These are phyloP conservation scores for Blumeria graminis DNA, from an alignment of 2,329 filamentous ascomycete species.

Conservation along the genomic window DNA sequence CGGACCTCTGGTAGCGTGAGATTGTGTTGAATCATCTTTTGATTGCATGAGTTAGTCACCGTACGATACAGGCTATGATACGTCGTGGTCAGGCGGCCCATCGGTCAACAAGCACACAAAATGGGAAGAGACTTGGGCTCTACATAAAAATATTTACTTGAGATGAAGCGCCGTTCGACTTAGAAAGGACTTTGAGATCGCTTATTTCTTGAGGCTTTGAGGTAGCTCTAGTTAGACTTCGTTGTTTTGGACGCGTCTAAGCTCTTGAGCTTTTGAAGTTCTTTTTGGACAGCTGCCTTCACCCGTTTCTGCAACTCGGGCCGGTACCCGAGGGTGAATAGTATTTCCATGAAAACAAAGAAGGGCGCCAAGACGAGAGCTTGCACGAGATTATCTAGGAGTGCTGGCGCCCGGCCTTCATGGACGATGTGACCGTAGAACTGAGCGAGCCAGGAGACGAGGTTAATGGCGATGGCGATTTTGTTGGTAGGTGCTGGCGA, in stretches of 20 bases:
- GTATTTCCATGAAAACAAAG: slow-evolving; percentile 87
- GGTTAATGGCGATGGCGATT: slow-evolving; percentile 39
- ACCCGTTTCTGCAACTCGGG: slow-evolving; percentile 66
- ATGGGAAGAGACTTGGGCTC: too few relatives aligned
- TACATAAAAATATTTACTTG: too few relatives aligned
- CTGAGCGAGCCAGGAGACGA: slow-evolving; percentile 64
- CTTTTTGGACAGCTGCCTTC: slow-evolving; percentile 47
- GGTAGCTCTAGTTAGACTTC: slow-evolving; percentile 21
- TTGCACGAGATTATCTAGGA: slow-evolving; percentile 79
- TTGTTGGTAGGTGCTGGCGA: slow-evolving; percentile 25
- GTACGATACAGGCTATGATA: too few relatives aligned
- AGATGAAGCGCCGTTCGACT: too few relatives aligned
- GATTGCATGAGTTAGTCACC: too few relatives aligned
- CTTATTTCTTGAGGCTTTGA: neutral
- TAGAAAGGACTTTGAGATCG: too few relatives aligned
- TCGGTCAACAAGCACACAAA: too few relatives aligned
- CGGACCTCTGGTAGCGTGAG: too few relatives aligned
- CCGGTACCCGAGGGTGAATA: slow-evolving; percentile 79
- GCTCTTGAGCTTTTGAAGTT: slow-evolving; percentile 50
- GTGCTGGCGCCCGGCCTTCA: slow-evolving; percentile 66
- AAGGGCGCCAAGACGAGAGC: slow-evolving; percentile 82
- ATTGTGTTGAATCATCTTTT: too few relatives aligned
- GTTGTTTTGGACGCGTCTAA: slow-evolving; percentile 25
- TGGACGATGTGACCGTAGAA: slow-evolving; percentile 81
- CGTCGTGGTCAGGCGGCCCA: too few relatives aligned